Conservation (phyloP, 306 rosid genomes). For the Quercus agrifolia region DNA sequence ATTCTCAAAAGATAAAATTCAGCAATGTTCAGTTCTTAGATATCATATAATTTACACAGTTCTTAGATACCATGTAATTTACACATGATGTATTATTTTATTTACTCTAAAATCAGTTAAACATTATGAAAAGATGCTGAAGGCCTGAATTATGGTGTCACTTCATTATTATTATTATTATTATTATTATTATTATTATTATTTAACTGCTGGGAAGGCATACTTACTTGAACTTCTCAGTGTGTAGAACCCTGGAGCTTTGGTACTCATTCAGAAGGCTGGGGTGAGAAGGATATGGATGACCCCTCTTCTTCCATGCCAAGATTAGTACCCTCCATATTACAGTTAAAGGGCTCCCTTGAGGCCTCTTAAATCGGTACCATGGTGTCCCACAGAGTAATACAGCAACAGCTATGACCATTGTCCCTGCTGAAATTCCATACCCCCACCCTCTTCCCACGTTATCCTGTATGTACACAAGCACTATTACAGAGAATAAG, state of each 20-base stretch:
- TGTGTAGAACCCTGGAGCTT: conserved; percentile 59
- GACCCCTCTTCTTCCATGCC: conserved; percentile 80
- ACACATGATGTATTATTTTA: no score
- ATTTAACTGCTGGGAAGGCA: not conserved
- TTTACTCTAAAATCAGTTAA: not conserved
- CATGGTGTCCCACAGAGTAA: conserved; percentile 62
- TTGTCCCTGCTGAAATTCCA: conserved; percentile 83
- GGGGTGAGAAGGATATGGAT: conserved; percentile 53
- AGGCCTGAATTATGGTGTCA: not conserved
- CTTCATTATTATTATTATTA: not conserved
- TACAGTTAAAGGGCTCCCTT: conserved; percentile 79
- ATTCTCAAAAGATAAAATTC: no score
- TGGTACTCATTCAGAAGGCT: conserved; percentile 58
- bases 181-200: no score
- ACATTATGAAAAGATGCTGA: not conserved
- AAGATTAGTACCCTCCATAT: conserved; percentile 79
- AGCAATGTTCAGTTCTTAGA: not conserved
- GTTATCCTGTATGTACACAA: conserved; percentile 82
- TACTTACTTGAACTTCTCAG: conserved; percentile 60
- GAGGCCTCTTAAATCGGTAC: conserved; percentile 69
- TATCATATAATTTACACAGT: not conserved
- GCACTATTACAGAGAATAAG: conserved; percentile 66
- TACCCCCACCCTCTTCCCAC: conserved; percentile 87
- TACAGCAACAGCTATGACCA: conserved; percentile 50
- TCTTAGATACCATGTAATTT: not conserved